phyloP scores from a whole-genome alignment of 306 rosid genomes.

The Castanea mollissima region DNA sequence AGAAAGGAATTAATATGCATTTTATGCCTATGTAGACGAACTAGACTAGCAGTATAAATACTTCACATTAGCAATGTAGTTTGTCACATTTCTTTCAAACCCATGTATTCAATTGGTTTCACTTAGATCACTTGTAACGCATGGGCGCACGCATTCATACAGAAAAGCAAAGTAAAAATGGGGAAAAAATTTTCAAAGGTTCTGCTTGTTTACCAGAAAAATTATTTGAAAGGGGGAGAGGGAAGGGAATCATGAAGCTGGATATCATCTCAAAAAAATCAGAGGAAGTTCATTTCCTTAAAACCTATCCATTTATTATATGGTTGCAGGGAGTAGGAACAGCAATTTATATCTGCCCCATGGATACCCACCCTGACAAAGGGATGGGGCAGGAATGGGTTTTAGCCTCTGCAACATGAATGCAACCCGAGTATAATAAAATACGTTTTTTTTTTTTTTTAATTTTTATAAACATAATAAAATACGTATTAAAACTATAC shows the following conservation, averaged over 20 bases:
- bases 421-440: too few relatives aligned
- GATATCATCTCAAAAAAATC: background rate
- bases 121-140: background rate
- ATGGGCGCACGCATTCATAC: background rate
- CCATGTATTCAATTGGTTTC: background rate
- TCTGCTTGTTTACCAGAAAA: constrained; percentile 1
- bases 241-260: background rate
- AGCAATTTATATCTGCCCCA: too few relatives aligned
- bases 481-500: too few relatives aligned
- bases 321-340: too few relatives aligned
- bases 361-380: too few relatives aligned
- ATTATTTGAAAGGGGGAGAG: background rate
- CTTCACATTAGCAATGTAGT: background rate
- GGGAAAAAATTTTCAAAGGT: background rate
- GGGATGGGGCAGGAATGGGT: too few relatives aligned
- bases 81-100: background rate
- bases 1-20: background rate
- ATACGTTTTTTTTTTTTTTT: too few relatives aligned
- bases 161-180: background rate
- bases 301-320: too few relatives aligned
- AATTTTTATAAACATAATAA: too few relatives aligned
- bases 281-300: too few relatives aligned
- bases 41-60: background rate
- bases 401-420: too few relatives aligned
- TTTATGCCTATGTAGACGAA: background rate